Evolutionary conservation across 1,284 basidiomycete species (phyloP).

Genomic region (Cutaneotrichosporon sp.): DNA sequence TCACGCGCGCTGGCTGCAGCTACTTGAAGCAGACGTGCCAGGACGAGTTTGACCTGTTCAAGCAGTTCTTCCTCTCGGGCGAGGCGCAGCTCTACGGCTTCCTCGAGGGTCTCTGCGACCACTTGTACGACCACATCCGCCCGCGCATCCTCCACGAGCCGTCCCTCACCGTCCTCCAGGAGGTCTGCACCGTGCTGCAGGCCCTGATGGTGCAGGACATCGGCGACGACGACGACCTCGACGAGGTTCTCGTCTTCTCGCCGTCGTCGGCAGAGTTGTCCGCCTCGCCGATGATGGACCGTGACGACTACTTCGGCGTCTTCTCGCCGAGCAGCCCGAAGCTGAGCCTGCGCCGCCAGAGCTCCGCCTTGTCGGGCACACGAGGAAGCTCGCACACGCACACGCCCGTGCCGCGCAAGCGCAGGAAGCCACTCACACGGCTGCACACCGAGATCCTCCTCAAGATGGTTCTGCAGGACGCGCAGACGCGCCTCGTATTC

Average conservation of each 20-base stretch:
- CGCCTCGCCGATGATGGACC: conserved; percentile 12
- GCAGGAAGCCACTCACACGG: conserved; percentile 55
- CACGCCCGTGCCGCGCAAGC: conserved; percentile 3
- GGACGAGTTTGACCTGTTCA: conserved; percentile 81
- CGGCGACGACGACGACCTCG: conserved; percentile 26
- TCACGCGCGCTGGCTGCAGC: conserved; percentile 83
- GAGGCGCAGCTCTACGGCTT: conserved; percentile 80
- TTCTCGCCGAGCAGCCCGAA: conserved; percentile 41
- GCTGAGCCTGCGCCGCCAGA: conserved; percentile 15
- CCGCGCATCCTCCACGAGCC: conserved; percentile 91
- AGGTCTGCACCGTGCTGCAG: conserved; percentile 90
- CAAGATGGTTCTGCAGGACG: conserved; percentile 87
- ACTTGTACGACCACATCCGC: conserved; percentile 88
- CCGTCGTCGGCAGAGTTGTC: conserved; percentile 28
- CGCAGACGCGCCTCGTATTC: conserved; percentile 90
- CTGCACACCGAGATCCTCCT: conserved; percentile 72
- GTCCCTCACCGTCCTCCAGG: conserved; percentile 78
- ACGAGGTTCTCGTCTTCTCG: conserved; percentile 28
- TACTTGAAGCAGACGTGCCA: conserved; percentile 86
- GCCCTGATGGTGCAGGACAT: conserved; percentile 86
- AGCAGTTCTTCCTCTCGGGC: conserved; percentile 80
- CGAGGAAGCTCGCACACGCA: conserved; percentile 3
- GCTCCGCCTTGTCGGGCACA: conserved; percentile 12
- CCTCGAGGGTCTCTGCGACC: conserved; percentile 84
- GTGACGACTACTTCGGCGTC: conserved; percentile 29